Conservation (phyloP, 306 rosid species). For the Dalbergia oliveri region DNA sequence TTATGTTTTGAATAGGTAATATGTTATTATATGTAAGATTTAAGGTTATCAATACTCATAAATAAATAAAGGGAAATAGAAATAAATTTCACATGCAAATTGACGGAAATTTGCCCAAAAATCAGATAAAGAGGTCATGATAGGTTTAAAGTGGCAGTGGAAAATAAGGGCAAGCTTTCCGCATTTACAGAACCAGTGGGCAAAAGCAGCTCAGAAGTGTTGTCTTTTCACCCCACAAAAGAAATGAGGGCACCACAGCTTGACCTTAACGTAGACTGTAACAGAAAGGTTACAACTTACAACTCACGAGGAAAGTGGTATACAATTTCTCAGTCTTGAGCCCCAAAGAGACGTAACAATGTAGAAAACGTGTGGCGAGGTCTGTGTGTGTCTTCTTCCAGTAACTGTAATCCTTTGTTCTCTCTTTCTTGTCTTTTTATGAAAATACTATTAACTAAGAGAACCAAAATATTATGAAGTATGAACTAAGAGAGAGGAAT, state of each 20-base stretch:
- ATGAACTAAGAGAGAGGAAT: neutral
- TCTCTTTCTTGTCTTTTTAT: neutral
- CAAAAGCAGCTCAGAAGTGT: neutral
- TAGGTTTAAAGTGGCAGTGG: neutral
- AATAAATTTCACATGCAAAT: too few species aligned
- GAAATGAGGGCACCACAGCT: neutral
- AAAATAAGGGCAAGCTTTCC: slow-evolving; percentile 8
- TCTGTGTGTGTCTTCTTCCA: neutral
- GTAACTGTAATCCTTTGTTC: slow-evolving; percentile 11
- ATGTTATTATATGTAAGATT: too few species aligned
- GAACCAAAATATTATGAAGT: neutral
- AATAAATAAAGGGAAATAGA: too few species aligned
- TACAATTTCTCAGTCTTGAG: slow-evolving; percentile 3
- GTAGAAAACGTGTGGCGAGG: slow-evolving; percentile 46
- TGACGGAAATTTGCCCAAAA: too few species aligned
- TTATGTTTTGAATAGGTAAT: too few species aligned
- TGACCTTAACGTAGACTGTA: slow-evolving; percentile 31
- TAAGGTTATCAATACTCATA: too few species aligned
- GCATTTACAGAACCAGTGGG: neutral
- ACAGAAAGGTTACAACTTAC: neutral
- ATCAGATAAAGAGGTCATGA: neutral
- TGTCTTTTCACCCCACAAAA: neutral
- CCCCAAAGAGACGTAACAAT: slow-evolving; percentile 49
- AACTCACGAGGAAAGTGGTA: neutral
- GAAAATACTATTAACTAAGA: slow-evolving; percentile 6